Conservation (phyloP, 176 grass and related monocot species). For the Rhynchospora pubera region DNA sequence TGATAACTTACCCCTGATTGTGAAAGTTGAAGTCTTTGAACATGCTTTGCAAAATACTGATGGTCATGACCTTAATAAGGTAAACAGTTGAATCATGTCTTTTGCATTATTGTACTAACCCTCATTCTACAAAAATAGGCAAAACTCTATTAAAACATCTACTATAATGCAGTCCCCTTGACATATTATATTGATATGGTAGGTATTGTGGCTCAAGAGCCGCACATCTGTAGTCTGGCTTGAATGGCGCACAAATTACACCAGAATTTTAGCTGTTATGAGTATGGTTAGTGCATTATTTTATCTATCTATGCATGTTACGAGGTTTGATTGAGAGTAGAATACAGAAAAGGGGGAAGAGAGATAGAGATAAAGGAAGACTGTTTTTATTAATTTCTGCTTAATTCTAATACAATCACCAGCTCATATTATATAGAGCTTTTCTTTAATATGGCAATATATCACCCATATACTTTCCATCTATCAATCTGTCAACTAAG, state of each 20-base stretch:
- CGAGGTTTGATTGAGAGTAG: no score
- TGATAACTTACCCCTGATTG: conserved; percentile 83
- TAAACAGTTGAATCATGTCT: conserved; percentile 14
- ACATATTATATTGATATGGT: conserved; percentile 4
- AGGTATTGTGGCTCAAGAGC: conserved; percentile 98
- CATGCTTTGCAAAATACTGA: conserved; percentile 88
- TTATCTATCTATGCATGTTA: not conserved
- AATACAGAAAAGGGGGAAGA: no score
- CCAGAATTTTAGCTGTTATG: conserved; percentile 96
- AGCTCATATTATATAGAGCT: no score
- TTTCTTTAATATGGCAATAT: no score
- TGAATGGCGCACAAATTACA: conserved; percentile 91
- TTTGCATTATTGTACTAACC: not conserved
- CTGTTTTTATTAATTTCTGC: no score
- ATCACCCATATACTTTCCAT: no score
- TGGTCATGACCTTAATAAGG: conserved; percentile 94
- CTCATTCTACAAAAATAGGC: conserved; percentile 1
- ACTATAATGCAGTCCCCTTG: not conserved
- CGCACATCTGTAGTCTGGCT: conserved; percentile 95
- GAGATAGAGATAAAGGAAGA: no score
- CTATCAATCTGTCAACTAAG: no score
- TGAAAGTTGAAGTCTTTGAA: conserved; percentile 96
- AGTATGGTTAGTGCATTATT: conserved; percentile 74
- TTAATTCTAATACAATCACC: no score
- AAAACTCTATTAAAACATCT: not conserved